Conservation (phyloP, 192 early-diverging fungal genomes). For the Coemansia guatemalensis region DNA sequence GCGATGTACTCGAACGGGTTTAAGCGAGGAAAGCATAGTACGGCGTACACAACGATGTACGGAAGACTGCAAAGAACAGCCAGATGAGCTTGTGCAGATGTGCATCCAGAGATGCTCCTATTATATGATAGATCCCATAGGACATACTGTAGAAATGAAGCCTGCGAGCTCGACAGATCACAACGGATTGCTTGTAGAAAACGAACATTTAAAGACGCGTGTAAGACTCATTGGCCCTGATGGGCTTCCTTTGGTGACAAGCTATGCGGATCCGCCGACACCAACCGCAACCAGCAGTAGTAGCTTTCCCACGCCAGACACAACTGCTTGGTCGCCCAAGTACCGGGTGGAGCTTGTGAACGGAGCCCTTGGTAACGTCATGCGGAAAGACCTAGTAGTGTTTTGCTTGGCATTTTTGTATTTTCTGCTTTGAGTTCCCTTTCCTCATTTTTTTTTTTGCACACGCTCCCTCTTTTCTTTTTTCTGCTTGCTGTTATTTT, state of each 20-base stretch:
- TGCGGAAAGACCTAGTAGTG: background rate
- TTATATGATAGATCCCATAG: conserved; percentile 38
- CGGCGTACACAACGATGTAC: conserved; percentile 44
- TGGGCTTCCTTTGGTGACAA: conserved; percentile 32
- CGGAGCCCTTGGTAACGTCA: background rate
- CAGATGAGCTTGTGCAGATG: conserved; percentile 40
- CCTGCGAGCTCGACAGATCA: conserved; percentile 1
- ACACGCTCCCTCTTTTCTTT: background rate
- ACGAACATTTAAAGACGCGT: conserved; percentile 29
- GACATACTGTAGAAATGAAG: conserved; percentile 12
- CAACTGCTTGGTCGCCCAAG: conserved; percentile 8
- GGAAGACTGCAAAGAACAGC: conserved; percentile 36
- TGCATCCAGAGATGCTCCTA: conserved; percentile 48
- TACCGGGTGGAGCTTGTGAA: conserved; percentile 40
- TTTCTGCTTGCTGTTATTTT: conserved; percentile 5
- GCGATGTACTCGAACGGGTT: background rate
- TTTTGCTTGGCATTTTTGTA: background rate
- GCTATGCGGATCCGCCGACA: background rate
- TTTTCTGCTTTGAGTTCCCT: background rate
- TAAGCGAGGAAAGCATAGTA: conserved; percentile 32
- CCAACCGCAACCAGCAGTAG: background rate
- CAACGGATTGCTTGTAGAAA: conserved; percentile 22
- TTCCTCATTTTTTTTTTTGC: background rate
- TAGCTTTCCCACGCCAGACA: background rate
- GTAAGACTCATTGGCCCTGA: conserved; percentile 51